These are phyloP conservation scores for Nakazawaea anatomiae DNA, from an alignment of 805 yeast species.

Conservation along the genomic window DNA sequence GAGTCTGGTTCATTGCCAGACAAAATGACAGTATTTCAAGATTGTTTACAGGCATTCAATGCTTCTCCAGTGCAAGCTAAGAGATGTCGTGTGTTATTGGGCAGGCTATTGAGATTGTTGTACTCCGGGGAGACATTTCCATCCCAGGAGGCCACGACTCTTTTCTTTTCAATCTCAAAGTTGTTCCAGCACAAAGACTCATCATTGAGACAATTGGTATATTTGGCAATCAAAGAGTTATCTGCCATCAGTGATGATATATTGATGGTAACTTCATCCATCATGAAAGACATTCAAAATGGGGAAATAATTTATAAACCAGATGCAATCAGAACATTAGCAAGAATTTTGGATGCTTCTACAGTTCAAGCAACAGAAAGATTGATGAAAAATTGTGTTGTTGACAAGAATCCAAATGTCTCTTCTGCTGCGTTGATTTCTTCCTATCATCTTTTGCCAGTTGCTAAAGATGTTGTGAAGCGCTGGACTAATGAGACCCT, in stretches of 20 bases:
- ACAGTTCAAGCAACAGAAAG: slow-evolving; percentile 94
- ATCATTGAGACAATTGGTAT: slow-evolving; percentile 86
- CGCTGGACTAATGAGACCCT: slow-evolving; percentile 93
- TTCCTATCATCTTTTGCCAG: slow-evolving; percentile 84
- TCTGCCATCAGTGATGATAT: slow-evolving; percentile 82
- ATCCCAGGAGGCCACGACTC: slow-evolving; percentile 80
- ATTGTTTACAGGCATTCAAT: slow-evolving; percentile 88
- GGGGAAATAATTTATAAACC: slow-evolving; percentile 86
- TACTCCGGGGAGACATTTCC: slow-evolving; percentile 87
- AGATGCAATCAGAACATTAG: slow-evolving; percentile 87
- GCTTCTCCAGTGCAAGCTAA: slow-evolving; percentile 85
- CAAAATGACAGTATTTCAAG: slow-evolving; percentile 96
- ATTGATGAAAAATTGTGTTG: slow-evolving; percentile 85
- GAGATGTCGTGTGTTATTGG: slow-evolving; percentile 76
- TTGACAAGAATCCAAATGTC: slow-evolving; percentile 80
- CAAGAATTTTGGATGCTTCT: slow-evolving; percentile 82
- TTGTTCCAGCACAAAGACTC: slow-evolving; percentile 89
- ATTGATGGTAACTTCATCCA: slow-evolving; percentile 95
- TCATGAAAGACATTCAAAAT: slow-evolving; percentile 95
- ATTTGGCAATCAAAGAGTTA: slow-evolving; percentile 89
- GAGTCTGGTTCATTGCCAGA: slow-evolving; percentile 72
- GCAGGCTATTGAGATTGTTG: slow-evolving; percentile 76
- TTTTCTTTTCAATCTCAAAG: slow-evolving; percentile 91
- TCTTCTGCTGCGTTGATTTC: slow-evolving; percentile 93
- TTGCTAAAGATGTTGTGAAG: slow-evolving; percentile 86